These are phyloP conservation scores for Ampelocalamus luodianensis DNA, from an alignment of 176 grass and related monocot genomes.

Conservation along the genomic window DNA sequence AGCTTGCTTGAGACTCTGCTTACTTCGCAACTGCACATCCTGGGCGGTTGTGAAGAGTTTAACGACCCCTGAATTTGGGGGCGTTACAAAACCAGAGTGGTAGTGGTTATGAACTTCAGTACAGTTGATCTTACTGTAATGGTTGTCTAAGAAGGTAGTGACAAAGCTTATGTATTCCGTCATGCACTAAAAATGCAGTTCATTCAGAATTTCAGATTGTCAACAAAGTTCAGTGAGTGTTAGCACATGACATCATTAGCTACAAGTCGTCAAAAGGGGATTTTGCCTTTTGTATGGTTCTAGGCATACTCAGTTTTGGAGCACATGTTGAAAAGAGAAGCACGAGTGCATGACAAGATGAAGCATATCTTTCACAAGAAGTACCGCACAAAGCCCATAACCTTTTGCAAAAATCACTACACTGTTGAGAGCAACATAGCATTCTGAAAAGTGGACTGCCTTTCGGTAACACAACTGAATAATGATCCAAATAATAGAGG, in stretches of 20 bases:
- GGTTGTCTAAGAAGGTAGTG: conserved; percentile 12
- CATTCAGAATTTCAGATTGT: conserved; percentile 15
- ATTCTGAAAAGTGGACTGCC: background rate
- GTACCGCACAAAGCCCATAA: background rate
- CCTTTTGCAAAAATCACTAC: background rate
- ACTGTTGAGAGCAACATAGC: conserved; percentile 7
- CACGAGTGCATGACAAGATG: background rate
- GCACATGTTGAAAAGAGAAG: background rate
- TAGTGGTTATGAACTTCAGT: conserved; percentile 38
- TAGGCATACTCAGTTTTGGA: background rate
- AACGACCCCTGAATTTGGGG: too few relatives aligned
- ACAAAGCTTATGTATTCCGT: background rate
- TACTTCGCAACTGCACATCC: too few relatives aligned
- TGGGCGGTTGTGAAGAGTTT: too few relatives aligned
- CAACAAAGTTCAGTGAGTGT: conserved; percentile 6
- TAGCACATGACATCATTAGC: background rate
- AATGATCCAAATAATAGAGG: background rate
- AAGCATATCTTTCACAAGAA: background rate
- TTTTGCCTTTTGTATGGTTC: conserved; percentile 22
- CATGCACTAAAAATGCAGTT: background rate
- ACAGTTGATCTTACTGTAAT: conserved; percentile 12
- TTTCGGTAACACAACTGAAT: conserved; percentile 3
- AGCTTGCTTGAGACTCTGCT: too few relatives aligned
- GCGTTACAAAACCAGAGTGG: too few relatives aligned
- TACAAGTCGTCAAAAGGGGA: background rate